phyloP scores from a whole-genome alignment of 768 basidiomycete species.

The Rickenella mellea region DNA sequence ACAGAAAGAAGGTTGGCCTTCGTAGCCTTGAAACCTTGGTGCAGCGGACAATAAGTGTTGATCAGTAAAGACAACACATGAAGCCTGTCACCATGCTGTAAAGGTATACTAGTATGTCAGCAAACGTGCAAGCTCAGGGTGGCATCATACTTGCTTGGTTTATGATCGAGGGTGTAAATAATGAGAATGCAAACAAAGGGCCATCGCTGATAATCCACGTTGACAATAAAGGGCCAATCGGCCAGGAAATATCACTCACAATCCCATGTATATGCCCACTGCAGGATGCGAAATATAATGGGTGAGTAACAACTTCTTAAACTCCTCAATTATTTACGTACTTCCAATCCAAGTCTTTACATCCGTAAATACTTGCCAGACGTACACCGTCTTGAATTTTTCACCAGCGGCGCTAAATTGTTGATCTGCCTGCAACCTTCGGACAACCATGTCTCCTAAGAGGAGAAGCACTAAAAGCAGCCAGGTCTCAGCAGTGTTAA shows the following conservation, averaged over 20 bases:
- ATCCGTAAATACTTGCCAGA: conserved; percentile 53
- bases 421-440: conserved; percentile 55
- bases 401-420: conserved; percentile 57
- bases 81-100: conserved; percentile 24
- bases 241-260: conserved; percentile 28
- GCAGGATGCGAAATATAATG: conserved; percentile 3
- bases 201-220: conserved; percentile 25
- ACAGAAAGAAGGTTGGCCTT: conserved; percentile 67
- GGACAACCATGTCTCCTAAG: conserved; percentile 51
- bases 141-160: conserved; percentile 31
- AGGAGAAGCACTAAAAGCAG: background rate
- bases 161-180: conserved; percentile 37
- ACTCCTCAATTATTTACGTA: conserved; percentile 20
- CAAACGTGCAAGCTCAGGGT: background rate
- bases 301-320: background rate
- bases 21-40: conserved; percentile 49
- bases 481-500: background rate
- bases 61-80: conserved; percentile 1
- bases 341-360: conserved; percentile 71
- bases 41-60: background rate
- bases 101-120: background rate
- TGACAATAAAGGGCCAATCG: conserved; percentile 2
- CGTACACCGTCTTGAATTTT: conserved; percentile 40
- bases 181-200: conserved; percentile 46
- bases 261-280: conserved; percentile 70